phyloP scores from a whole-genome alignment of 192 early-diverging fungal species.

The Dissophora globulifera region DNA sequence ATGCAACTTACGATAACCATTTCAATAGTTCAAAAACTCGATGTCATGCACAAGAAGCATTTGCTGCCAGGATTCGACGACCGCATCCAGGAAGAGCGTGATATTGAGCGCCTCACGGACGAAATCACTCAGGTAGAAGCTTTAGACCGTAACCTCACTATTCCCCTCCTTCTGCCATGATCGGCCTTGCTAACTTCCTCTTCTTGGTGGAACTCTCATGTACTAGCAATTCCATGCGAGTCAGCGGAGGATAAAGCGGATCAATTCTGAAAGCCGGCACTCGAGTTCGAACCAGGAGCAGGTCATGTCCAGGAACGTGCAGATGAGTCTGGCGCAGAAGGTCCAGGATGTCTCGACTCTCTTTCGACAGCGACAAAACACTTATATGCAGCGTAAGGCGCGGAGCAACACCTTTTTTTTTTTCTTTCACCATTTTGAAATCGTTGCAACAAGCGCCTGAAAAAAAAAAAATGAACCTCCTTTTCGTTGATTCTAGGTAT shows the following conservation, averaged over 20 bases:
- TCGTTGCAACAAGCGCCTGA: too few species aligned
- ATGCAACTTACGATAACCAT: constrained; percentile 7
- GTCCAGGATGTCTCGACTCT: constrained; percentile 84
- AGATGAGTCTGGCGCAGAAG: constrained; percentile 86
- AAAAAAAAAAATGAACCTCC: too few species aligned
- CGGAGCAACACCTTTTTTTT: neutral
- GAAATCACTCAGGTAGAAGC: constrained; percentile 89
- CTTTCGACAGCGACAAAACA: constrained; percentile 91
- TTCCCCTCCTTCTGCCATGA: too few species aligned
- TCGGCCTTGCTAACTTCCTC: too few species aligned
- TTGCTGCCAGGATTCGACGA: constrained; percentile 96
- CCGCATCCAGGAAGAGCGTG: constrained; percentile 76
- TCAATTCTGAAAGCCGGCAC: constrained; percentile 63
- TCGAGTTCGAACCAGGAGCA: constrained; percentile 69
- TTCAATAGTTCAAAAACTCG: constrained; percentile 78
- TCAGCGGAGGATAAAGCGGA: constrained; percentile 82
- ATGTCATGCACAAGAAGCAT: constrained; percentile 87
- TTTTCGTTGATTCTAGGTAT: constrained; percentile 14
- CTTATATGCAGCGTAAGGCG: constrained; percentile 84
- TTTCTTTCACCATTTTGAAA: too few species aligned
- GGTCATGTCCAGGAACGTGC: constrained; percentile 84
- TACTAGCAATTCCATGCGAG: constrained; percentile 87
- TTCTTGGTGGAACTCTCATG: too few species aligned
- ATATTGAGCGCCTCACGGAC: constrained; percentile 84
- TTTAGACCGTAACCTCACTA: too few species aligned